Conservation (phyloP, 805 yeast genomes). For the Saturnispora kantuleensis region DNA sequence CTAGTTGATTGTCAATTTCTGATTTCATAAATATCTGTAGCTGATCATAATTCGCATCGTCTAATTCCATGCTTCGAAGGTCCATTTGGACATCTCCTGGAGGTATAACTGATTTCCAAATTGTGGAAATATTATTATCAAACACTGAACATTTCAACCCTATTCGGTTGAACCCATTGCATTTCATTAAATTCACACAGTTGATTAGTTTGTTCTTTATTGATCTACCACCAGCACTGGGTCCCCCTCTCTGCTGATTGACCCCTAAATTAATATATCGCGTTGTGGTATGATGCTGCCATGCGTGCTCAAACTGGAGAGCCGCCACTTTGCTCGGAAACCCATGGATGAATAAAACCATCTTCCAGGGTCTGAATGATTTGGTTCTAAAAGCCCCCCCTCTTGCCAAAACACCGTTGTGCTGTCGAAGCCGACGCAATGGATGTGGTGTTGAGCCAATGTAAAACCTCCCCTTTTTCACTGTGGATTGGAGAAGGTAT, state of each 20-base stretch:
- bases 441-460: conserved; percentile 83
- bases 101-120: conserved; percentile 28
- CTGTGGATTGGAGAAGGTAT: conserved; percentile 53
- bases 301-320: conserved; percentile 75
- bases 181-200: conserved; percentile 33
- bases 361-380: conserved; percentile 67
- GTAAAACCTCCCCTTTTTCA: conserved; percentile 51
- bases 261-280: conserved; percentile 37
- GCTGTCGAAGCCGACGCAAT: conserved; percentile 55
- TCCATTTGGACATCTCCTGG: conserved; percentile 18
- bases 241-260: conserved; percentile 1
- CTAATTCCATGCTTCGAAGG: not conserved
- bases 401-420: conserved; percentile 52
- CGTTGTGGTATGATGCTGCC: conserved; percentile 65
- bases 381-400: conserved; percentile 71
- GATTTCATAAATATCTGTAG: conserved; percentile 15
- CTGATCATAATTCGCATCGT: conserved; percentile 25
- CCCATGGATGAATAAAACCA: conserved; percentile 54
- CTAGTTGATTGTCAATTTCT: conserved; percentile 9
- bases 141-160: conserved; percentile 40
- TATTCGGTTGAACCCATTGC: conserved; percentile 36
- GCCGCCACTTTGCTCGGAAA: conserved; percentile 65
- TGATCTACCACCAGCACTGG: conserved; percentile 27
- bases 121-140: conserved; percentile 20
- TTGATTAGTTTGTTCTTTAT: conserved; percentile 40